Percentiles rank a stretch among this genome's conserved stretches.
These are phyloP conservation scores for Aureobasidium leucospermi DNA, from an alignment of 2,329 filamentous ascomycete species.

Conservation along the genomic window DNA sequence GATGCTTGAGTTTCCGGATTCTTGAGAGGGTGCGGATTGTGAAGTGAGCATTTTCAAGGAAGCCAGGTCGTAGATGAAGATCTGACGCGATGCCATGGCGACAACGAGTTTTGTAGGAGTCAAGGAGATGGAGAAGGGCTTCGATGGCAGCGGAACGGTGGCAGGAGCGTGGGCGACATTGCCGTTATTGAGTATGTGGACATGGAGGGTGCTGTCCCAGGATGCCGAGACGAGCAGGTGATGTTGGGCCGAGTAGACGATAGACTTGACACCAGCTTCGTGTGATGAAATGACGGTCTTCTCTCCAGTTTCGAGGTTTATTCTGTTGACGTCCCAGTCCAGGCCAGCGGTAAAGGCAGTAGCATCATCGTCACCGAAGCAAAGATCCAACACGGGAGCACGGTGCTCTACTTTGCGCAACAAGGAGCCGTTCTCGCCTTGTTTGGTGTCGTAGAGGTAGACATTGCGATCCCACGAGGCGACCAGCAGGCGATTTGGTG, in stretches of 20 bases:
- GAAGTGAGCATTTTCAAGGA: slow-evolving; percentile 53
- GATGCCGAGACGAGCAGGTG: slow-evolving; percentile 79
- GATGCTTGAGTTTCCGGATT: slow-evolving; percentile 22
- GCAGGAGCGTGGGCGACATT: slow-evolving; percentile 48
- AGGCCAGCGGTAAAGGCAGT: slow-evolving; percentile 81
- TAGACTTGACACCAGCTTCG: slow-evolving; percentile 67
- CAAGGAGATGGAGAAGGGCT: slow-evolving; percentile 78
- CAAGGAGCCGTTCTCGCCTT: slow-evolving; percentile 51
- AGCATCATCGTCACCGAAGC: slow-evolving; percentile 75
- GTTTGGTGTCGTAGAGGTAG: slow-evolving; percentile 72
- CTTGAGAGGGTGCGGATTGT: slow-evolving; percentile 29
- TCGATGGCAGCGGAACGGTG: slow-evolving; percentile 66
- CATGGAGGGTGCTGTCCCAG: slow-evolving; percentile 86
- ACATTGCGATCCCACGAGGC: slow-evolving; percentile 92
- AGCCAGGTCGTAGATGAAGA: slow-evolving; percentile 87
- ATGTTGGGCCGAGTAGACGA: slow-evolving; percentile 77
- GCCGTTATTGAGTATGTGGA: slow-evolving; percentile 56
- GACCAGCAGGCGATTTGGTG: slow-evolving; percentile 72
- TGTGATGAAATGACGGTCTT: slow-evolving; percentile 74
- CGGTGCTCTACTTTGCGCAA: slow-evolving; percentile 70
- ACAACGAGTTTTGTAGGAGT: slow-evolving; percentile 83
- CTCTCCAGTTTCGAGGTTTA: slow-evolving; percentile 65
- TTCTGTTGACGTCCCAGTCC: slow-evolving; percentile 72
- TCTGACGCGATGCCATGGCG: slow-evolving; percentile 87
- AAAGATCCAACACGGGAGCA: slow-evolving; percentile 83